Base-by-base conservation (phyloP, 148 eudicot species). In the Camellia lanceoleosa region DNA sequence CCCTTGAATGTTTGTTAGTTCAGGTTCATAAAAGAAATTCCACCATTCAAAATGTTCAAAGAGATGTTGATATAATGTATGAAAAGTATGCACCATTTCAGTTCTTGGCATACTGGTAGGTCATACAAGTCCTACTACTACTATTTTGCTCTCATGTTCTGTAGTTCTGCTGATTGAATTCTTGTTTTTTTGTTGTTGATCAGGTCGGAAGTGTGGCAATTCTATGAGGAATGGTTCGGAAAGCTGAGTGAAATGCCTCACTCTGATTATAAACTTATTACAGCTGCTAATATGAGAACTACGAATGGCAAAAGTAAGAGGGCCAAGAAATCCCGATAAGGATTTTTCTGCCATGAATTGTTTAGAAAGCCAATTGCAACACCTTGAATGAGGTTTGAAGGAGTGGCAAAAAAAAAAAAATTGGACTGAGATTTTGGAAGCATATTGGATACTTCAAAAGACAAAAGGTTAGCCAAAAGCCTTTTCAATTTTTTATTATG, bases 191-290 rank as follows among this genome's bases (percentile, higher is more conserved):
- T 70, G 15, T 0, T 30, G 38, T 44, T 81, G 19, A 66, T 15
- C 88, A 93, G 97, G 97, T 89, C 83, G 68, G 97, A 93, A 82
- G 66, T 93, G 0, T 93, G 97, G 97, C 84, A 80, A 43, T 93
- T 93, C 80, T 93, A 93, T 38, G 95, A 89, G 85, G 87, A 84
- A 82, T 73, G 81, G 74, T 89, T 89, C 82, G 91, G 91, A 49
- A 87, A 85, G 74, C 77, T 84, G 49, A 85, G 91, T 69, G 89
- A 83, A 80, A 87, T 89, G 91, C 83, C 83, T 18, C 61, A 80
- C 20, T 81, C 87, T 6, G 83, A 85, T 30, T 89, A 89, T 74
- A 76, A 86, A 86, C 90, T 88, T 69, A 88, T 93, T n/a, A 93
- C 97, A 70, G 97, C 97, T 10, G 86, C 89, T 75, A 91, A 93